These are phyloP conservation scores for Akanthomyces uredinophilus DNA, from an alignment of 2,329 filamentous ascomycete genomes.

Conservation along the genomic window DNA sequence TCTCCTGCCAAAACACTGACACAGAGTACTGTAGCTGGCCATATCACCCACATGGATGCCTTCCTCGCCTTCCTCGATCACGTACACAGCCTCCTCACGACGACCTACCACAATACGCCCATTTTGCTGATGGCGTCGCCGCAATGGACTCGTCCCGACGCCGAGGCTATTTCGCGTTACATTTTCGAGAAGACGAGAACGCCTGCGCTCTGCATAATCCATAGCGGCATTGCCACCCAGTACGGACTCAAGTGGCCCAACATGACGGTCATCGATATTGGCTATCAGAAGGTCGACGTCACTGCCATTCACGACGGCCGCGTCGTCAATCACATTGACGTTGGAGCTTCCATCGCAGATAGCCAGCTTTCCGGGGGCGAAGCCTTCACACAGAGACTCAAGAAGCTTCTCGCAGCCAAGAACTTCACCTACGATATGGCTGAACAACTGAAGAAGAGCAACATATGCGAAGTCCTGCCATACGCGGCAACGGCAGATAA, in stretches of 20 bases:
- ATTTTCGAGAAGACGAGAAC: slow-evolving; percentile 97
- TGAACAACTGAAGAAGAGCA: slow-evolving; percentile 63
- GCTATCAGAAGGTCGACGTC: slow-evolving; percentile 86
- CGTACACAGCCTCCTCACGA: slow-evolving; percentile 82
- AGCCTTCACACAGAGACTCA: slow-evolving; percentile 71
- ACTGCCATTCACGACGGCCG: slow-evolving; percentile 82
- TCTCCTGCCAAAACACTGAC: slow-evolving; percentile 13
- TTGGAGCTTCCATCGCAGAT: slow-evolving; percentile 50
- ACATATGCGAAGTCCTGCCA: slow-evolving; percentile 61
- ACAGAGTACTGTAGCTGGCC: slow-evolving; percentile 50
- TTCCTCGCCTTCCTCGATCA: slow-evolving; percentile 93
- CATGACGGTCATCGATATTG: slow-evolving; percentile 86
- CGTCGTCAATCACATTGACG: slow-evolving; percentile 62
- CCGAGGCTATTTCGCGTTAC: slow-evolving; percentile 84
- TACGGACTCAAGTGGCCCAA: slow-evolving; percentile 73
- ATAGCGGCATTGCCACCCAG: slow-evolving; percentile 80
- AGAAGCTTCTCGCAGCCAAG: slow-evolving; percentile 58
- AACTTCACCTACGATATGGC: slow-evolving; percentile 62
- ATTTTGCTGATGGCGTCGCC: slow-evolving; percentile 87
- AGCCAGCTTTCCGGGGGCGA: slow-evolving; percentile 70
- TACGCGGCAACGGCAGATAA: slow-evolving; percentile 42
- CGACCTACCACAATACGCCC: slow-evolving; percentile 92
- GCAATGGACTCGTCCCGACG: slow-evolving; percentile 82
- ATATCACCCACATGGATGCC: slow-evolving; percentile 83
- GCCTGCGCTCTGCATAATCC: slow-evolving; percentile 83